Evolutionary conservation across 2,329 filamentous ascomycete genomes (phyloP).

Genomic region (Colletotrichum sp.): DNA sequence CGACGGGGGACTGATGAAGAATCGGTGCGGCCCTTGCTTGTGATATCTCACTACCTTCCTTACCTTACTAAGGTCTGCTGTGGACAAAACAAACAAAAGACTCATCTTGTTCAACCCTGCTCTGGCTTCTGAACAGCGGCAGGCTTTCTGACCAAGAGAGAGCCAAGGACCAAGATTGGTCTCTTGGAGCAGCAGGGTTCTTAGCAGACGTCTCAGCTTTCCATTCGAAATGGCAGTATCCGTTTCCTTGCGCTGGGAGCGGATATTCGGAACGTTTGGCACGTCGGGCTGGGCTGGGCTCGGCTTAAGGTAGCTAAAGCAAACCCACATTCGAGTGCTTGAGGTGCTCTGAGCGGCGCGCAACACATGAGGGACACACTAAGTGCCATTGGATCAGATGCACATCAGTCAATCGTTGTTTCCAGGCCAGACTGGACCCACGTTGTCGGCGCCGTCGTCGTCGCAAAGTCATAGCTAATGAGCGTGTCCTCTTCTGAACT

Average conservation of each 20-base stretch:
- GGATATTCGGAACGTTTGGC: conserved; percentile 13
- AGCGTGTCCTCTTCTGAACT: background rate
- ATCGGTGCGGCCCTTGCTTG: background rate
- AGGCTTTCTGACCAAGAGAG: background rate
- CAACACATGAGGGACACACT: background rate
- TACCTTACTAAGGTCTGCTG: background rate
- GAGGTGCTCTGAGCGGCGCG: background rate
- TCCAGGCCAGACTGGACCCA: background rate
- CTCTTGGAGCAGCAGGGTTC: no score
- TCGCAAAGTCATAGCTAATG: background rate
- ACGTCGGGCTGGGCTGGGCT: conserved; percentile 3
- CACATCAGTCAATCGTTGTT: background rate
- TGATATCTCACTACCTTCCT: background rate
- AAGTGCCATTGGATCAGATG: background rate
- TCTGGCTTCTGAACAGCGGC: background rate
- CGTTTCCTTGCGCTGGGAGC: background rate
- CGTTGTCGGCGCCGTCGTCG: background rate
- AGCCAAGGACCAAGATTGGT: background rate
- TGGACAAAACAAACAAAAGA: background rate
- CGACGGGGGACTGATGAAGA: background rate
- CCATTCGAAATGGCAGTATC: background rate
- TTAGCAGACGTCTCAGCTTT: background rate
- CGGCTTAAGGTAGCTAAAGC: conserved; percentile 1
- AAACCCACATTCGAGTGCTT: background rate
- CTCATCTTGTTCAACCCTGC: background rate